Percentiles rank a stretch among this genome's conserved stretches.
These are phyloP conservation scores for Talinum fruticosum DNA, from an alignment of 148 eudicot genomes.

Conservation along the genomic window DNA sequence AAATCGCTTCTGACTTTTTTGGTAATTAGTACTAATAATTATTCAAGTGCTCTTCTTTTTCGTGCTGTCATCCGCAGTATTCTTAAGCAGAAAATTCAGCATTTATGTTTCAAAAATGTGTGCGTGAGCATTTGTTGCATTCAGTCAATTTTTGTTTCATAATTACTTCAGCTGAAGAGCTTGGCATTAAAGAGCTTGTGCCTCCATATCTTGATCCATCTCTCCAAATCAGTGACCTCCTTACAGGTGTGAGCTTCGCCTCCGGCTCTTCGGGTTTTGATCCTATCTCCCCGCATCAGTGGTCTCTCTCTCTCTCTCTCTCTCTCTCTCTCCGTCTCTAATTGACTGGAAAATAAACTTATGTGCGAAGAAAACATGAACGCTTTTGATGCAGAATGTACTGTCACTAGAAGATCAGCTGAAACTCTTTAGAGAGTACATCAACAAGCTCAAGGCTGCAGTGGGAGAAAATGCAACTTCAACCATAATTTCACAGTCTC, in stretches of 20 bases:
- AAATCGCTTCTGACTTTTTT: slow-evolving; percentile 28
- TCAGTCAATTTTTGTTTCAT: neutral
- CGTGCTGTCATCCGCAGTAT: neutral
- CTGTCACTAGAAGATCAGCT: slow-evolving; percentile 27
- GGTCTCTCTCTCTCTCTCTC: slow-evolving; percentile 24
- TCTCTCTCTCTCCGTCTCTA: neutral
- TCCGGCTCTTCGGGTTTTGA: slow-evolving; percentile 46
- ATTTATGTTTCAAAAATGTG: neutral
- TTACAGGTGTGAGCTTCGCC: slow-evolving; percentile 53
- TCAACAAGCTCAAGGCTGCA: slow-evolving; percentile 25
- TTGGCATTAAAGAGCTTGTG: slow-evolving; percentile 43
- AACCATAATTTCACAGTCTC: slow-evolving; percentile 23
- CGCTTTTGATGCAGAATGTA: neutral
- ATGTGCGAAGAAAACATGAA: neutral
- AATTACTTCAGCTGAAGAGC: slow-evolving; percentile 21
- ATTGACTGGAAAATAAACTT: neutral
- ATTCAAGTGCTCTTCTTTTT: neutral
- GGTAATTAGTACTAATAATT: slow-evolving; percentile 10
- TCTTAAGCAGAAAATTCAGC: neutral
- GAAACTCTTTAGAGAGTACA: slow-evolving; percentile 30
- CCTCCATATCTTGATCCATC: slow-evolving; percentile 47
- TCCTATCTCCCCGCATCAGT: slow-evolving; percentile 38
- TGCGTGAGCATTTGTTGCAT: neutral
- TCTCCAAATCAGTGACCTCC: slow-evolving; percentile 33
- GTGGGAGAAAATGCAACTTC: slow-evolving; percentile 32